A percentile compares a stretch with the other conserved stretches of the same genome.
phyloP scores from a whole-genome alignment of 164 flowering plant species.

The Nymphaea colorata region DNA sequence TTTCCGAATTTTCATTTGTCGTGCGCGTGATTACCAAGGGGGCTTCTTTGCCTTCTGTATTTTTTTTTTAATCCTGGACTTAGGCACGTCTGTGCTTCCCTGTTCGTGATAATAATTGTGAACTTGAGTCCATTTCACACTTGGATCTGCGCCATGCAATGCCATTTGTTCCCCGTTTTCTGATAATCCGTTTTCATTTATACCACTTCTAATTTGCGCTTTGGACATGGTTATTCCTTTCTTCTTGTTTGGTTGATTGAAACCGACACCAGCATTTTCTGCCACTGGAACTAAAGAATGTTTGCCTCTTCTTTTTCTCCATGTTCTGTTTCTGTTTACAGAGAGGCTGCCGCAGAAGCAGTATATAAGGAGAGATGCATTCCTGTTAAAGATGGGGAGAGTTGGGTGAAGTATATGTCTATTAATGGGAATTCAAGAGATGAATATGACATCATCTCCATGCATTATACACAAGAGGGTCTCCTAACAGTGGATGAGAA shows the following conservation, averaged over 20 bases:
- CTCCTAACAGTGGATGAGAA: conserved; percentile 13
- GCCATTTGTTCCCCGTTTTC: not conserved
- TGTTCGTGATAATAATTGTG: not conserved
- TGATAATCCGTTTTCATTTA: not conserved
- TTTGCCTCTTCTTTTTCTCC: not conserved
- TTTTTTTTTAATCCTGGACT: not conserved
- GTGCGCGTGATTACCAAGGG: no score
- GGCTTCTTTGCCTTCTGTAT: not conserved
- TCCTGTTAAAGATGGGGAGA: conserved; percentile 8
- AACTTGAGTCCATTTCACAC: no score
- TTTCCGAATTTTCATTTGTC: not conserved
- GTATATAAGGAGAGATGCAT: conserved; percentile 12
- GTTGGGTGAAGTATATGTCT: conserved; percentile 14
- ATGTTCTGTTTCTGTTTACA: not conserved
- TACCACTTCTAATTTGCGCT: not conserved
- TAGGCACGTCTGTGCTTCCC: not conserved
- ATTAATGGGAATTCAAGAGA: conserved; percentile 5
- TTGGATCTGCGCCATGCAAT: no score
- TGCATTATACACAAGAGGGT: conserved; percentile 12
- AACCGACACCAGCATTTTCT: no score
- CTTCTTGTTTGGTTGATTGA: not conserved
- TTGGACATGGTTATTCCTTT: not conserved
- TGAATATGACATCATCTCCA: conserved; percentile 12
- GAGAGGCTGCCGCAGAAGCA: conserved; percentile 12
- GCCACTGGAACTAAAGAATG: no score